Conservation (phyloP, 2,329 filamentous ascomycete species). For the Biscogniauxia sp. region DNA sequence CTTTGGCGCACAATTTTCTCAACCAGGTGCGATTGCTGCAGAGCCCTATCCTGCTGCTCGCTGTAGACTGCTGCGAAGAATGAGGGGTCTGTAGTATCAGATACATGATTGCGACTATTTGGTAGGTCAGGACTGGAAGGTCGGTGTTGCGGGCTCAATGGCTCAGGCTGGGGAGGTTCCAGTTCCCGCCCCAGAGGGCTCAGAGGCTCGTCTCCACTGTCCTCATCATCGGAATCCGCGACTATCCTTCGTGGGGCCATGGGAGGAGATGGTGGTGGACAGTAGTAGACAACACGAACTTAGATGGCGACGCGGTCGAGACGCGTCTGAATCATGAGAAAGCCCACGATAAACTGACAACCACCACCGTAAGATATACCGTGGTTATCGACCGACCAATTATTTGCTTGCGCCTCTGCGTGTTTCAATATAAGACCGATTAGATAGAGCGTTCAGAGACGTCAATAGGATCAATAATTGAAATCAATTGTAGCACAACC, state of each 20-base stretch:
- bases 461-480: no score
- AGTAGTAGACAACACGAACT: neutral
- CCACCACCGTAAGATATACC: neutral
- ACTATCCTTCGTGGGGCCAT: conserved; percentile 32
- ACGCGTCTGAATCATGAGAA: neutral
- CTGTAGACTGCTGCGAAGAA: conserved; percentile 29
- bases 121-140: conserved; percentile 14
- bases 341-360: neutral
- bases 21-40: conserved; percentile 30
- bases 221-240: conserved; percentile 36
- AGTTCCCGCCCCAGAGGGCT: conserved; percentile 14
- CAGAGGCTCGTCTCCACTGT: conserved; percentile 20
- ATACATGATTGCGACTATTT: conserved; percentile 17
- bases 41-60: conserved; percentile 25
- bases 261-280: neutral
- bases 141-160: conserved; percentile 26
- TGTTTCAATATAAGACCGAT: no score
- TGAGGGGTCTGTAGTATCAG: conserved; percentile 27
- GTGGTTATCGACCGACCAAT: no score
- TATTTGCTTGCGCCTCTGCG: no score
- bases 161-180: conserved; percentile 28
- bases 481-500: no score
- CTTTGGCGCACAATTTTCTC: conserved; percentile 34
- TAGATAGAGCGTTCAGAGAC: no score
- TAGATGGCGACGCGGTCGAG: neutral